phyloP scores from a whole-genome alignment of 1,284 basidiomycete species.

The Kalmanozyma brasiliensis region DNA sequence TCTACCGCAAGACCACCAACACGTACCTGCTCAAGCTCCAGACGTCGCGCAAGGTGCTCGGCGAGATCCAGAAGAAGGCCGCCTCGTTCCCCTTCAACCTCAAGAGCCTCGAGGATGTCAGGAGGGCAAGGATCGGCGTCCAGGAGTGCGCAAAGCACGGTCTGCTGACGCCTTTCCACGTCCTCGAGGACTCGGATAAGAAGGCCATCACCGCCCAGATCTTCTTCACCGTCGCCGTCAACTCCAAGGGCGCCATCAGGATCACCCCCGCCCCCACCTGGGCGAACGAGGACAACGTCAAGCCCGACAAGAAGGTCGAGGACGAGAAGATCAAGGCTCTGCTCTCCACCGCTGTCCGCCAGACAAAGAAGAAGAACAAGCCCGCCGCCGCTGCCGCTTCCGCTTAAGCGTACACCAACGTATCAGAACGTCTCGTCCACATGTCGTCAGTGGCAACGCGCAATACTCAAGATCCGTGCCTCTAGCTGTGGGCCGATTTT shows the following conservation, averaged over 20 bases:
- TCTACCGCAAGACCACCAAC: slow-evolving; percentile 86
- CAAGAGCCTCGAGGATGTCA: slow-evolving; percentile 91
- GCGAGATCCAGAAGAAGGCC: slow-evolving; percentile 96
- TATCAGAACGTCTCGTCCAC: no score
- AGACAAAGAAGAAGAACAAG: slow-evolving; percentile 87
- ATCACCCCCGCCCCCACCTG: slow-evolving; percentile 87
- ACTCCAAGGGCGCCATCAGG: slow-evolving; percentile 77
- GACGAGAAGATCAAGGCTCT: slow-evolving; percentile 73
- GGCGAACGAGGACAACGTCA: slow-evolving; percentile 91
- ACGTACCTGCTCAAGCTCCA: slow-evolving; percentile 98
- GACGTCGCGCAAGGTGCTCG: slow-evolving; percentile 91
- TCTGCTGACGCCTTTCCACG: slow-evolving; percentile 88
- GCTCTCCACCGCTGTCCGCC: slow-evolving; percentile 81
- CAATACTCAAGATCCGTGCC: no score
- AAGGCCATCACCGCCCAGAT: slow-evolving; percentile 76
- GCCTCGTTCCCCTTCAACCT: slow-evolving; percentile 98
- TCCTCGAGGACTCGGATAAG: slow-evolving; percentile 68
- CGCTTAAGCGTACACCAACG: slow-evolving; percentile 7
- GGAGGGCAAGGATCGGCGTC: slow-evolving; percentile 91
- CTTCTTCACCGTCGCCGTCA: slow-evolving; percentile 93
- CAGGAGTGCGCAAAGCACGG: slow-evolving; percentile 94
- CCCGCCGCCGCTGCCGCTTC: slow-evolving; percentile 27
- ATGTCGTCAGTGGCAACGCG: no score
- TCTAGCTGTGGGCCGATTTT: no score
- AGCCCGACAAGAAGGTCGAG: slow-evolving; percentile 74